phyloP scores from a whole-genome alignment of 176 grass and related monocot genomes.

The Puccinellia tenuiflora region DNA sequence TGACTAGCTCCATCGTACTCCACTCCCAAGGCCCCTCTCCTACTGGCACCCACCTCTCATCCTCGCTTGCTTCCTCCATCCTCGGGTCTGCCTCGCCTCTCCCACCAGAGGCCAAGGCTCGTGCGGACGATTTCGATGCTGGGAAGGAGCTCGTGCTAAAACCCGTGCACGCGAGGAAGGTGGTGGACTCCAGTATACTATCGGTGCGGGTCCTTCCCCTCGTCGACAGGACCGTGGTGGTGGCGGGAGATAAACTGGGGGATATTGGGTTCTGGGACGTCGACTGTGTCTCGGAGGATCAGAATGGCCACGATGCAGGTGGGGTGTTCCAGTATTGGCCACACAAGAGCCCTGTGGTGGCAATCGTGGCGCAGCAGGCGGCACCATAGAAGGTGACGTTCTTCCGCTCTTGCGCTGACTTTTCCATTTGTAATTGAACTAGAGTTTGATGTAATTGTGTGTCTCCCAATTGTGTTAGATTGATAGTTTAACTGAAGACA shows the following conservation, averaged over 20 bases:
- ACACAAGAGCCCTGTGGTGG: too few species aligned
- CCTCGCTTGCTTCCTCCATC: too few species aligned
- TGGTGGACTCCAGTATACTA: slow-evolving; percentile 35
- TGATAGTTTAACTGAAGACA: background rate
- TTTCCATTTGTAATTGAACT: too few species aligned
- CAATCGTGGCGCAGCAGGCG: slow-evolving; percentile 47
- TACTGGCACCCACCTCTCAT: too few species aligned
- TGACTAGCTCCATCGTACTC: too few species aligned
- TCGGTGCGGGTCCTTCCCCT: slow-evolving; percentile 51
- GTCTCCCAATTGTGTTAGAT: background rate
- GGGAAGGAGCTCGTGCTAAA: too few species aligned
- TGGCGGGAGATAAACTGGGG: slow-evolving; percentile 39
- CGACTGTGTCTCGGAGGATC: slow-evolving; percentile 24
- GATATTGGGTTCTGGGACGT: slow-evolving; percentile 79
- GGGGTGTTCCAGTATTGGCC: too few species aligned
- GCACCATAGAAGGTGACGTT: slow-evolving; percentile 39
- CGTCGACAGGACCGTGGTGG: slow-evolving; percentile 40
- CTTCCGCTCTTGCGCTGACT: background rate
- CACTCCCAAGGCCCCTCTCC: too few species aligned
- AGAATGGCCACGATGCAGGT: slow-evolving; percentile 12
- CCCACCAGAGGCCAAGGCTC: too few species aligned
- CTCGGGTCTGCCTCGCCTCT: too few species aligned
- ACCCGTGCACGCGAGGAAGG: slow-evolving; percentile 31
- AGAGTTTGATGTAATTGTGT: background rate
- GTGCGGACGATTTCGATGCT: too few species aligned